A percentile compares a stretch with the other conserved stretches of the same genome.
Evolutionary conservation across 2,329 filamentous ascomycete genomes (phyloP).

Genomic region (Sarocladium oryzae): DNA sequence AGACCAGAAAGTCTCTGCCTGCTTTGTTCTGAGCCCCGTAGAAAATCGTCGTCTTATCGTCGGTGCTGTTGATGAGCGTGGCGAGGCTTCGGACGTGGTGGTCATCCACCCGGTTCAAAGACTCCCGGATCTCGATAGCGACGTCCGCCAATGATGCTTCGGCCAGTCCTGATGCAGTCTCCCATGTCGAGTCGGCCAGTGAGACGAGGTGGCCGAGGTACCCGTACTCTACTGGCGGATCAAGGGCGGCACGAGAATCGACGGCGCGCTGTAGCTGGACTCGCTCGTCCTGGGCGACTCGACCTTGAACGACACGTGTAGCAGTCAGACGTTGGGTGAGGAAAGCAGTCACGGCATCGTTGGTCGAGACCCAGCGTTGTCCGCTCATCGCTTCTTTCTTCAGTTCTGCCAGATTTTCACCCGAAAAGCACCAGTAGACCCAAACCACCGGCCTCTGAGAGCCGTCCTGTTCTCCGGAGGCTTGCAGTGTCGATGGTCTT

Average conservation of each 20-base stretch:
- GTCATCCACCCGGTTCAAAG: background rate
- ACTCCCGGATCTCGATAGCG: background rate
- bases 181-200: background rate
- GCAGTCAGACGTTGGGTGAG: slow-evolving; percentile 7
- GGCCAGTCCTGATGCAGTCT: background rate
- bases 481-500: background rate
- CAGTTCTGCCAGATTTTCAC: background rate
- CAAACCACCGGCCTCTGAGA: background rate
- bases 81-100: slow-evolving; percentile 6
- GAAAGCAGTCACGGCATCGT: slow-evolving; percentile 9
- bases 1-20: background rate
- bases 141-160: slow-evolving; percentile 1
- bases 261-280: slow-evolving; percentile 7
- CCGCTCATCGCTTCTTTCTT: slow-evolving; percentile 4
- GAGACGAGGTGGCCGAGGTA: slow-evolving; percentile 7
- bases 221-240: slow-evolving; percentile 2
- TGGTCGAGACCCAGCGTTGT: slow-evolving; percentile 7
- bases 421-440: slow-evolving; percentile 2
- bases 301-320: background rate
- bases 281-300: background rate
- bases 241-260: background rate
- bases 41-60: slow-evolving; percentile 7
- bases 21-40: slow-evolving; percentile 1
- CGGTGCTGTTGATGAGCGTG: slow-evolving; percentile 3
- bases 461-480: background rate